Base-by-base conservation (phyloP, 305 asterid species). In the Solanum hybrid region DNA sequence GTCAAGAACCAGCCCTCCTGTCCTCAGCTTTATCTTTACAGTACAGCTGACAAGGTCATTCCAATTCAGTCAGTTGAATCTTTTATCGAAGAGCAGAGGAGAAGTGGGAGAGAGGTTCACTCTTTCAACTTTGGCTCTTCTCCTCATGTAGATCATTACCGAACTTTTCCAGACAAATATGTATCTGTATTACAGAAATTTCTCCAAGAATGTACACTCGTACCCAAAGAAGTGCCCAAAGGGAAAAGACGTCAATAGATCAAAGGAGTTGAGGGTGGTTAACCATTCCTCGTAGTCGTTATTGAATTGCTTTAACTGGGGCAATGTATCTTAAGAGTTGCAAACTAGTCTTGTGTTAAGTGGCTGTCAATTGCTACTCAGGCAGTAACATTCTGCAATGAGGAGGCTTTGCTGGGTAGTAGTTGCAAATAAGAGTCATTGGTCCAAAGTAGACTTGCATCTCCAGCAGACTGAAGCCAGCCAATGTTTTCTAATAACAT, bases 81-180 rank as follows among this genome's bases (percentile, higher is more conserved):
- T 33, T 96, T 95, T 88, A 92, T 96, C 3, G 92, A 95, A 89
- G 94, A 93, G 78, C 99, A 97, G 93, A 93, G 89, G 89, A 91
- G 84, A 91, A 88, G 14, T 6, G 96, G 98, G 91, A 94, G 89
- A 91, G 90, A 61, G 86, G 98, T 95, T n/a, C 73, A 41, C 88
- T 88, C 94, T 32, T 94, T 91, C 89, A 93, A 95, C 90, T 97
- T 97, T 84, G 92, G 94, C 12, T 91, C 94, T n/a, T 95, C 98
- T 78, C 99, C 98, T 57, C 98, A 97, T 76, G 98, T 97, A 37
- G 99, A 97, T 90, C 98, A 97, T 92, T 97, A 92, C 92, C 91
- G 99, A 88, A 94, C 94, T 26, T 97, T 92, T 90, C 98, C 98
- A 31, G 91, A 91, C 88, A 37, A 91, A 15, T 95, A 97, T 86